A percentile compares a stretch with the other conserved stretches of the same genome.
phyloP scores from a whole-genome alignment of 1,284 basidiomycete species.

The Sporisorium exsertum region DNA sequence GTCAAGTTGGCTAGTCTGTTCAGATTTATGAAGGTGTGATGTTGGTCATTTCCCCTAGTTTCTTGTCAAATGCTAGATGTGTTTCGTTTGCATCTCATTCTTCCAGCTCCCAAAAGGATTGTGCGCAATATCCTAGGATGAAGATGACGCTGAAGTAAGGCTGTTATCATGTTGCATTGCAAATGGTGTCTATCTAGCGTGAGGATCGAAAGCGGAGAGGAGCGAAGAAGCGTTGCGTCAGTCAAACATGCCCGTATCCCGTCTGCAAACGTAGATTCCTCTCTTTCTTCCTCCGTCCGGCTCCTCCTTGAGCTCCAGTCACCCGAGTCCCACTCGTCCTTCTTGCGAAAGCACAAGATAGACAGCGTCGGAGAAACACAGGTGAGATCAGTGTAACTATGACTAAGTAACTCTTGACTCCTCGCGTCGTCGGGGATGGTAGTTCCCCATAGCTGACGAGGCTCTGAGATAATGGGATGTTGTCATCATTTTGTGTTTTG shows the following conservation, averaged over 20 bases:
- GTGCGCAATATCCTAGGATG: background rate
- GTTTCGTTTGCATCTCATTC: background rate
- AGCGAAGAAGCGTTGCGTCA: background rate
- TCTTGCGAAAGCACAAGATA: background rate
- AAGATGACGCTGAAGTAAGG: background rate
- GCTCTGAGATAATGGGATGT: conserved; percentile 44
- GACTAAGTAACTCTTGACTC: conserved; percentile 32
- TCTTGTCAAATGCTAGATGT: background rate
- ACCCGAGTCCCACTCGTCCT: background rate
- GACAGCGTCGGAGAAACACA: too few relatives aligned
- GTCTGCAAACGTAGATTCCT: background rate
- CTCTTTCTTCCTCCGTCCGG: background rate
- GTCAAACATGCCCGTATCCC: background rate
- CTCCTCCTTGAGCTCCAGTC: background rate
- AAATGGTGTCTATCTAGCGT: background rate
- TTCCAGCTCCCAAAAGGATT: background rate
- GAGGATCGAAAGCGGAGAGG: background rate
- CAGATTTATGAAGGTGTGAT: conserved; percentile 57
- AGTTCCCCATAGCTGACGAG: conserved; percentile 20
- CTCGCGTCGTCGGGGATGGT: conserved; percentile 33
- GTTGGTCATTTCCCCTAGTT: background rate
- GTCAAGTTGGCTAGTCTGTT: conserved; percentile 64
- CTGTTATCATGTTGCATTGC: background rate
- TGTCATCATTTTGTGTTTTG: conserved; percentile 30
- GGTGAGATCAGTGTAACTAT: conserved; percentile 55